Base-by-base conservation (phyloP, 2,329 filamentous ascomycete genomes). In the Fusarium neocosmosporiellum region DNA sequence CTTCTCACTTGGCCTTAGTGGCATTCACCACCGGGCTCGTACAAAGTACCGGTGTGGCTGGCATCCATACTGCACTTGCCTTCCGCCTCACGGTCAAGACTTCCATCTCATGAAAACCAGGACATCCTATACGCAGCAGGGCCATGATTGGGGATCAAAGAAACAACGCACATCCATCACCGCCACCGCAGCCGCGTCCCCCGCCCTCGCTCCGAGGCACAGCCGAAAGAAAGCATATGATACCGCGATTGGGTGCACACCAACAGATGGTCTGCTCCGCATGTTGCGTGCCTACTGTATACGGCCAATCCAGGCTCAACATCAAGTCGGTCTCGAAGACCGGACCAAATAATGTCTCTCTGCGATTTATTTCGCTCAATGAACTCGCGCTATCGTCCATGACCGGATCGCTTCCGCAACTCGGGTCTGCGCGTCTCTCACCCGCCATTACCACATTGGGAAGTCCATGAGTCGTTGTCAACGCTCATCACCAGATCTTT, bases 141-240 rank as follows among this genome's bases (percentile, higher is more conserved):
- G 59, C 43, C 22, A 63, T 66, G 63, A 65, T 57, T 65, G 63
- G 59, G 37, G 65, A 50, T 62, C 50, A 54, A 66, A 69, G 58
- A 73, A 76, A 75, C 63, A 75, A 62, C 67, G 66, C 71, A 73
- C 65, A 63, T 62, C 63, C 59, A 71, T 73, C 65, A 65, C 60
- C 61, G 57, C 63, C 63, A 70, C 64, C 27, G 64, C 50, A 67
- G 66, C 59, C 58, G 62, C 60, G 54, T 57, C 63, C 63, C 43
- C 69, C 58, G 43, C 61, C 46, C 61, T 60, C 46, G 54, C 69
- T 66, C 71, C 74, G 76, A 78, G 68, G 70, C 76, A 74, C 67
- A 75, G 73, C 73, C 73, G 75, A 75, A 41, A 69, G 75, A 75
- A 41, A 69, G 69, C 69, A 73, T 69, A 72, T 73, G 68, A 75